phyloP scores from a whole-genome alignment of 1,284 basidiomycete species.

The Cutaneotrichosporon sp. region DNA sequence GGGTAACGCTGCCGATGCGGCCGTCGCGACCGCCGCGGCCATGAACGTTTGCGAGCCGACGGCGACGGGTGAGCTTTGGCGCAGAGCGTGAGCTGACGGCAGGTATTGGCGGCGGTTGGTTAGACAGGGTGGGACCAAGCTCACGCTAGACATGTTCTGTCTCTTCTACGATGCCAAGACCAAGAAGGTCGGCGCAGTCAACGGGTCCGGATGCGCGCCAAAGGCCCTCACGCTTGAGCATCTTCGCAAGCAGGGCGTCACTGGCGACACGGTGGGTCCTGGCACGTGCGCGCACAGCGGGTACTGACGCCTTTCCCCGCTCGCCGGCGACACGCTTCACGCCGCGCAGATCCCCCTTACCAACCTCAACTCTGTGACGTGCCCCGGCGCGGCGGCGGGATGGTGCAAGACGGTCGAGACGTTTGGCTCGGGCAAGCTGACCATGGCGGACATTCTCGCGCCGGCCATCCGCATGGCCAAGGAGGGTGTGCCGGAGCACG shows the following conservation, averaged over 20 bases:
- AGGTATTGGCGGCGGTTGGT: not conserved
- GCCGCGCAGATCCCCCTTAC: constrained; percentile 59
- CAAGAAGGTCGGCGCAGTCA: constrained; percentile 61
- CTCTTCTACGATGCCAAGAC: constrained; percentile 79
- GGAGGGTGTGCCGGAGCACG: constrained; percentile 62
- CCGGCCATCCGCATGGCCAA: constrained; percentile 81
- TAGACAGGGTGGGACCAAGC: too few relatives aligned
- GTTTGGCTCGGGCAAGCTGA: constrained; percentile 77
- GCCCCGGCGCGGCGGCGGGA: constrained; percentile 86
- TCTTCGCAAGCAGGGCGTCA: constrained; percentile 63
- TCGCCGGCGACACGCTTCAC: too few relatives aligned
- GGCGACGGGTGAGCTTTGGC: constrained; percentile 27
- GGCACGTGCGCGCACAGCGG: too few relatives aligned
- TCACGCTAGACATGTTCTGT: constrained; percentile 71
- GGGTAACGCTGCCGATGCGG: constrained; percentile 72
- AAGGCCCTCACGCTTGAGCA: constrained; percentile 71
- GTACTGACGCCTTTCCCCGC: not conserved
- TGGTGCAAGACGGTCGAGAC: constrained; percentile 84
- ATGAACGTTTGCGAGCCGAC: constrained; percentile 73
- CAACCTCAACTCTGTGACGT: constrained; percentile 82
- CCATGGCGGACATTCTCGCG: constrained; percentile 71
- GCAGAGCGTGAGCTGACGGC: not conserved
- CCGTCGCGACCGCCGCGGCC: constrained; percentile 76
- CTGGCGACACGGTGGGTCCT: constrained; percentile 50
- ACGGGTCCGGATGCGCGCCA: constrained; percentile 68